These are phyloP conservation scores for Edaphochlamys debaryana DNA, from an alignment of 139 green algal species.

Conservation along the genomic window DNA sequence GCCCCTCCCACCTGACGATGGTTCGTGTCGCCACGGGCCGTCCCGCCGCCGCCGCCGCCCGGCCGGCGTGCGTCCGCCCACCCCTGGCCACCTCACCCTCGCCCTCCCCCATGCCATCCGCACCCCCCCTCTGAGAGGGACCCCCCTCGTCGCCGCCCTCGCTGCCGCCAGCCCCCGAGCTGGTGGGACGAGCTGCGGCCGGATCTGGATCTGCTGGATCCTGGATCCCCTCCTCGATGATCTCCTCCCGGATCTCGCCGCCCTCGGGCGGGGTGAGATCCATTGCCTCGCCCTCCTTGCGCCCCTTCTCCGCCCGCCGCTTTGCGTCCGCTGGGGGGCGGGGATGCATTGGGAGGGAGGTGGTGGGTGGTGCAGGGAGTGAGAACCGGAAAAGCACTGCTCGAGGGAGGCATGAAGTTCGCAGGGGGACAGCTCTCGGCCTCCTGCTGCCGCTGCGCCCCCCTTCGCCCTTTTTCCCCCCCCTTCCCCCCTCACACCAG, in stretches of 20 bases:
- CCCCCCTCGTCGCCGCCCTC: not conserved
- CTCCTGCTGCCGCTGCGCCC: no score
- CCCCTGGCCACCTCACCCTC: not conserved
- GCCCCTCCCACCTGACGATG: not conserved
- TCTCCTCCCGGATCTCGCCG: slow-evolving; percentile 27
- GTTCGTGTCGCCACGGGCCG: not conserved
- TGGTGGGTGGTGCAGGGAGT: no score
- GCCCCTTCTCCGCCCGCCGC: not conserved
- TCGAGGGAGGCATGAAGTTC: no score
- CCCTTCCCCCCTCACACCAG: no score
- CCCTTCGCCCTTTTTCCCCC: no score
- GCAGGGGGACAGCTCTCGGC: no score
- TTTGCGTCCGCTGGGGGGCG: no score
- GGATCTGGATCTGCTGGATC: no score
- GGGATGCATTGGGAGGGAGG: not conserved
- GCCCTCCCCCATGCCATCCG: not conserved
- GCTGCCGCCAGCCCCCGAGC: not conserved
- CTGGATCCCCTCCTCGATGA: slow-evolving; percentile 1
- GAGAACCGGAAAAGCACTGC: no score
- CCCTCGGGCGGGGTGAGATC: not conserved
- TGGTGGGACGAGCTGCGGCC: not conserved
- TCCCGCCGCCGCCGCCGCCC: not conserved
- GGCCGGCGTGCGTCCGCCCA: not conserved
- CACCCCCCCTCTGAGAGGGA: not conserved
- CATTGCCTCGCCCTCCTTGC: not conserved